Conservation (phyloP, 768 basidiomycete species). For the Holtermannia corniformis region DNA sequence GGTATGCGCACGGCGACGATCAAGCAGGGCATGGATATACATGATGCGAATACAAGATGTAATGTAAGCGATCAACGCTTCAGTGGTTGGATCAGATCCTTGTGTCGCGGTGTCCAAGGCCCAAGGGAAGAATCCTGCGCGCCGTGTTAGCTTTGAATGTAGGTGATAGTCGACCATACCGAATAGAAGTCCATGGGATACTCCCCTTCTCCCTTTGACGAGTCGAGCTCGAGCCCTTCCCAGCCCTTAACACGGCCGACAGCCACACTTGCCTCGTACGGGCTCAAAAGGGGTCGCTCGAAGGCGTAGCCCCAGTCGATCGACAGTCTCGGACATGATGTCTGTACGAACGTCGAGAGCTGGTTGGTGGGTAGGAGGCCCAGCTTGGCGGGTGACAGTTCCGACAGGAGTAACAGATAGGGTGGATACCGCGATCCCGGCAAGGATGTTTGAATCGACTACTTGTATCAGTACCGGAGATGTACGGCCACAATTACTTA, state of each 20-base stretch:
- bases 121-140: constrained; percentile 28
- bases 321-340: constrained; percentile 87
- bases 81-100: background rate
- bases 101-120: constrained; percentile 40
- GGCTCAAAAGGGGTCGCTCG: constrained; percentile 72
- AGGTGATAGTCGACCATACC: constrained; percentile 4
- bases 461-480: background rate
- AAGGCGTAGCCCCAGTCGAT: constrained; percentile 99
- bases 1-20: constrained; percentile 5
- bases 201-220: constrained; percentile 41
- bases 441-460: constrained; percentile 22
- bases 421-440: constrained; percentile 27
- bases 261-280: constrained; percentile 85
- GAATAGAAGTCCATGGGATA: constrained; percentile 97
- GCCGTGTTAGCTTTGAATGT: background rate
- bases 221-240: constrained; percentile 43
- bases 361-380: constrained; percentile 64
- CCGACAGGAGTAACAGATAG: constrained; percentile 83
- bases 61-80: background rate
- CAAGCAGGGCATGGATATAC: too few relatives aligned
- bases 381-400: constrained; percentile 91
- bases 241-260: constrained; percentile 61
- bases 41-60: too few relatives aligned
- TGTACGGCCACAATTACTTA: constrained; percentile 26
- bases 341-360: constrained; percentile 86